A percentile compares a stretch with the other conserved stretches of the same genome.
These are phyloP conservation scores for Metschnikowia lunata DNA, from an alignment of 805 yeast genomes.

Conservation along the genomic window DNA sequence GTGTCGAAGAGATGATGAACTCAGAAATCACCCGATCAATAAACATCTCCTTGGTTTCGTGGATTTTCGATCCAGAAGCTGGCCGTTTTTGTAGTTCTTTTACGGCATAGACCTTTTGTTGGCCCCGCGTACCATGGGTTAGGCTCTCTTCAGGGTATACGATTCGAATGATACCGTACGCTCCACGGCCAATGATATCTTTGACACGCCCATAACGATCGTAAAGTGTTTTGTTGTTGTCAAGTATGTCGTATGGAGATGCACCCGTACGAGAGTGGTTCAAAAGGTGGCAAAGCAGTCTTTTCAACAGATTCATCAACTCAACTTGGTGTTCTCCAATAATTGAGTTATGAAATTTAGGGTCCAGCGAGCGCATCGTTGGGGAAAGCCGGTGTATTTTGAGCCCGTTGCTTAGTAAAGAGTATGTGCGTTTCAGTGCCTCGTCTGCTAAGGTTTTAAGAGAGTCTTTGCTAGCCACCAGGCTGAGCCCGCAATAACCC, in stretches of 20 bases:
- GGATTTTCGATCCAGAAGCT: slow-evolving; percentile 10
- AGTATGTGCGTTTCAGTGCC: slow-evolving; percentile 31
- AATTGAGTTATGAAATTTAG: slow-evolving; percentile 21
- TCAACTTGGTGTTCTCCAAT: slow-evolving; percentile 27
- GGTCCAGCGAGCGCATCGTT: slow-evolving; percentile 17
- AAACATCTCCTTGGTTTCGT: slow-evolving; percentile 40
- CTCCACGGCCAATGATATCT: slow-evolving; percentile 41
- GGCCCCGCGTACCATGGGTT: not conserved
- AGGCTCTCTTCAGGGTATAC: slow-evolving; percentile 21
- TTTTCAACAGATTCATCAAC: slow-evolving; percentile 21
- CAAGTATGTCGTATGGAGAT: slow-evolving; percentile 7
- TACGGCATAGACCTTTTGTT: slow-evolving; percentile 25
- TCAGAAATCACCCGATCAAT: slow-evolving; percentile 80
- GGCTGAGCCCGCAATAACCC: slow-evolving; percentile 35
- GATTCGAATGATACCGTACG: slow-evolving; percentile 46
- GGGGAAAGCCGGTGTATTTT: slow-evolving; percentile 26
- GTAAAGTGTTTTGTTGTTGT: slow-evolving; percentile 22
- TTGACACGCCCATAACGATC: slow-evolving; percentile 33
- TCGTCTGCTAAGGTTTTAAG: slow-evolving; percentile 25
- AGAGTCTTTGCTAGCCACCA: slow-evolving; percentile 14
- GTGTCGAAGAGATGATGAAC: slow-evolving; percentile 78
- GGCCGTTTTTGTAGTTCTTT: slow-evolving; percentile 28
- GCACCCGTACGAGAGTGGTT: slow-evolving; percentile 4
- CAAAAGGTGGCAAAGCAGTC: slow-evolving; percentile 16
- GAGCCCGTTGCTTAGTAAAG: slow-evolving; percentile 21